phyloP scores from a whole-genome alignment of 768 basidiomycete species.

The Lepiota venenata region DNA sequence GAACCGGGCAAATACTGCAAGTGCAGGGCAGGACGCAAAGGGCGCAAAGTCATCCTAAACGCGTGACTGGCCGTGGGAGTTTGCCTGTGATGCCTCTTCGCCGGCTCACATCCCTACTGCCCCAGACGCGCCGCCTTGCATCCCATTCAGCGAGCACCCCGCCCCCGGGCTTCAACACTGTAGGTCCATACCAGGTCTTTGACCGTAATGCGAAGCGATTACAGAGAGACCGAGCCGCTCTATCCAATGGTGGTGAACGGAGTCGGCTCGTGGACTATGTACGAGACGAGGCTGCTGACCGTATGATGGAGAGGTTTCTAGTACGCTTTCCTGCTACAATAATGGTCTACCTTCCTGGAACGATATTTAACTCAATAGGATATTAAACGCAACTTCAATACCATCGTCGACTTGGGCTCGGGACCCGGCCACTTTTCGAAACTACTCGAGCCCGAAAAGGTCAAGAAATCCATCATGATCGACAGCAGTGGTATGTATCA shows the following conservation, averaged over 20 bases:
- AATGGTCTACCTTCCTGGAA: neutral
- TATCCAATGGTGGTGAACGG: conserved; percentile 47
- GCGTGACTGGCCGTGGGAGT: conserved; percentile 5
- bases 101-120: conserved; percentile 14
- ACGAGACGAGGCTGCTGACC: conserved; percentile 84
- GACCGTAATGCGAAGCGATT: conserved; percentile 74
- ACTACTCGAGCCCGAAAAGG: conserved; percentile 64
- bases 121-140: conserved; percentile 38
- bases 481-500: conserved; percentile 74
- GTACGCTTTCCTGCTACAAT: conserved; percentile 36
- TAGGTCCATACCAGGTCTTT: conserved; percentile 80
- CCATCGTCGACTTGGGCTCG: conserved; percentile 84
- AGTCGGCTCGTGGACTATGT: conserved; percentile 90
- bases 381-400: conserved; percentile 78
- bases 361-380: conserved; percentile 51
- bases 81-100: conserved; percentile 20
- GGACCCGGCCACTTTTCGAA: conserved; percentile 92
- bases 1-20: neutral
- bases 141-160: conserved; percentile 43
- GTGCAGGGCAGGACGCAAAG: neutral
- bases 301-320: conserved; percentile 86
- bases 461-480: conserved; percentile 75
- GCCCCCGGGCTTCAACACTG: conserved; percentile 37
- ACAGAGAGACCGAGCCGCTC: conserved; percentile 76
- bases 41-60: neutral